Percentiles rank a stretch among this genome's conserved stretches.
Conservation (phyloP, 1,284 basidiomycete species). For the Leucoagaricus sp. region DNA sequence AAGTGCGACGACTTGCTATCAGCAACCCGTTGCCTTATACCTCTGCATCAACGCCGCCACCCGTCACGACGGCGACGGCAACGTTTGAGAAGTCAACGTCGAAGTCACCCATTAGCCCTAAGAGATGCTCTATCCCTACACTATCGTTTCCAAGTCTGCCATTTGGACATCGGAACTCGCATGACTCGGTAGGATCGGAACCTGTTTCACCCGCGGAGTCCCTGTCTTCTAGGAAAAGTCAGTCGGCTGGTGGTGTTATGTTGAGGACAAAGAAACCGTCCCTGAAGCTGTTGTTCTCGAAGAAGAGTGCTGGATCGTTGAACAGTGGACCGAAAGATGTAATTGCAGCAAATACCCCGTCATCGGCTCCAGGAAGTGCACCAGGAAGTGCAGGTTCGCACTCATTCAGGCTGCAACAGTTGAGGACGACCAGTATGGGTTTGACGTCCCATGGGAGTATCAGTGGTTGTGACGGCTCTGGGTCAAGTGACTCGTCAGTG, state of each 20-base stretch:
- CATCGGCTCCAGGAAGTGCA: slow-evolving; percentile 2
- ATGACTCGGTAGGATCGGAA: not conserved
- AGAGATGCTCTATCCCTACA: slow-evolving; percentile 42
- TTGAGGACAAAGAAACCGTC: slow-evolving; percentile 54
- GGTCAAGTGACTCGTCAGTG: slow-evolving; percentile 45
- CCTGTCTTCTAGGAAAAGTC: slow-evolving; percentile 12
- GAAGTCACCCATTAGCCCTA: slow-evolving; percentile 16
- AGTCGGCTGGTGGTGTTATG: not conserved
- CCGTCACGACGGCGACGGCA: not conserved
- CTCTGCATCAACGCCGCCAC: not conserved
- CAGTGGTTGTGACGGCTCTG: slow-evolving; percentile 24
- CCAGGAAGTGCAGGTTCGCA: slow-evolving; percentile 1
- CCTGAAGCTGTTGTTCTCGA: slow-evolving; percentile 48
- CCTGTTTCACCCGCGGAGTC: slow-evolving; percentile 8
- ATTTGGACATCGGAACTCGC: not conserved
- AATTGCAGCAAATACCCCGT: slow-evolving; percentile 13
- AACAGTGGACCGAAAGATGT: slow-evolving; percentile 46
- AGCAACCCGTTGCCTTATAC: slow-evolving; percentile 32
- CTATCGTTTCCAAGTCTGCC: slow-evolving; percentile 43
- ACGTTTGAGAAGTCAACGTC: slow-evolving; percentile 2
- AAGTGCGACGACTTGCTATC: slow-evolving; percentile 23
- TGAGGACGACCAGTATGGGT: slow-evolving; percentile 3
- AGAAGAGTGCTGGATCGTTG: slow-evolving; percentile 12
- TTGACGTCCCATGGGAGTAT: slow-evolving; percentile 25
- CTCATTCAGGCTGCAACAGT: not conserved